Percentiles rank a stretch among this genome's conserved stretches.
Conservation (phyloP, 345 rosid species). For the Atalantia buxifolia region DNA sequence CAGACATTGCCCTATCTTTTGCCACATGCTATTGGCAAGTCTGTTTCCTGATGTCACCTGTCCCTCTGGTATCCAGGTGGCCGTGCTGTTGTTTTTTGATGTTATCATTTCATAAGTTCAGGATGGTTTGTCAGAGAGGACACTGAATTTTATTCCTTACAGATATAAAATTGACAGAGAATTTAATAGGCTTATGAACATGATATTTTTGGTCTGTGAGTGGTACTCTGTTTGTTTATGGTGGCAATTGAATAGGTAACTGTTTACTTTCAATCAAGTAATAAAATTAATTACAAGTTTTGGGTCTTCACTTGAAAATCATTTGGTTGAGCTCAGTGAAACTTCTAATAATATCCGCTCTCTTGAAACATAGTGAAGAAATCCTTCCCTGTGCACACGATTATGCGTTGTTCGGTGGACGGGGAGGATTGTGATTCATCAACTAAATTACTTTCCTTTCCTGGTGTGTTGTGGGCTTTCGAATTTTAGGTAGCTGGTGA, state of each 20-base stretch:
- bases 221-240: neutral
- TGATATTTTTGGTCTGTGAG: neutral
- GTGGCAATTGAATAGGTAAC: neutral
- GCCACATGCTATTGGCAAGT: neutral
- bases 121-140: neutral
- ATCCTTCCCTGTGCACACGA: neutral
- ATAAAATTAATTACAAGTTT: neutral
- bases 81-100: neutral
- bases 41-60: neutral
- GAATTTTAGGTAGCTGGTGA: slow-evolving; percentile 53
- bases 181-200: neutral
- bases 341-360: neutral
- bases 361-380: neutral
- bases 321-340: neutral
- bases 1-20: neutral
- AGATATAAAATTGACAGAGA: neutral
- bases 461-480: slow-evolving; percentile 1
- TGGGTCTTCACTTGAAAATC: neutral
- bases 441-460: neutral
- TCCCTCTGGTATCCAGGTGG: neutral
- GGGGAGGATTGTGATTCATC: neutral
- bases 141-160: neutral
- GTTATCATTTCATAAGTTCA: neutral
- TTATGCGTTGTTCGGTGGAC: neutral
- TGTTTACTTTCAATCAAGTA: neutral